Evolutionary conservation across 164 flowering plant species (phyloP).

Genomic region (Platanus orientalis): DNA sequence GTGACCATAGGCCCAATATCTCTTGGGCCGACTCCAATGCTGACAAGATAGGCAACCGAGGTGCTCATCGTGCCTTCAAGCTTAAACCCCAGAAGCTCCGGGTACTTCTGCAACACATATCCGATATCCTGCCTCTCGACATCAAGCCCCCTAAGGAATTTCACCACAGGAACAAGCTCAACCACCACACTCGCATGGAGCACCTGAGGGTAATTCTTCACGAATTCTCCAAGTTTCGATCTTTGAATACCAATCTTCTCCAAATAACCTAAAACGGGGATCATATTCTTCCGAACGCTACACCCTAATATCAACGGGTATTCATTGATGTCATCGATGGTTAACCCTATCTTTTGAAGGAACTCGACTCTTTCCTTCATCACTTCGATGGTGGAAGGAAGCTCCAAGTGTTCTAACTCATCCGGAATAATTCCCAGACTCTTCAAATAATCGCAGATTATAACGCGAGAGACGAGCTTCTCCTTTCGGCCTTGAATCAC

Average conservation of each 20-base stretch:
- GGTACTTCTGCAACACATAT: too few species aligned
- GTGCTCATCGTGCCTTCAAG: too few species aligned
- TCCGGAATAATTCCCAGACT: conserved; percentile 68
- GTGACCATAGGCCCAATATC: conserved; percentile 96
- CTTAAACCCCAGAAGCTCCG: conserved; percentile 91
- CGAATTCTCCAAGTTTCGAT: conserved; percentile 69
- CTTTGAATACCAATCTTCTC: conserved; percentile 68
- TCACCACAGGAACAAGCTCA: conserved; percentile 81
- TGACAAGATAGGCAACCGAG: conserved; percentile 85
- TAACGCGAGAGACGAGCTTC: too few species aligned
- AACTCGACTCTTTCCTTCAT: conserved; percentile 84
- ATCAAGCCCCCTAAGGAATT: conserved; percentile 78
- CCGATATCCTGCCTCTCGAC: conserved; percentile 81
- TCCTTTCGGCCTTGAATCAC: conserved; percentile 87
- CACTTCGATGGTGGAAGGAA: too few species aligned
- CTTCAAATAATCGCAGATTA: too few species aligned
- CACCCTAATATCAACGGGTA: conserved; percentile 87
- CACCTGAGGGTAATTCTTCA: conserved; percentile 82
- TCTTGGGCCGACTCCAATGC: too few species aligned
- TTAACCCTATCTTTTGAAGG: conserved; percentile 68
- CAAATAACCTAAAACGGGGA: too few species aligned
- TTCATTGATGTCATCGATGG: conserved; percentile 78
- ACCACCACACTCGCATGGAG: too few species aligned
- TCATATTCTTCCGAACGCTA: conserved; percentile 84
- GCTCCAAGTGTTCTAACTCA: too few species aligned